Conservation (phyloP, 495 filamentous ascomycete species). For the Xylaria acuta region DNA sequence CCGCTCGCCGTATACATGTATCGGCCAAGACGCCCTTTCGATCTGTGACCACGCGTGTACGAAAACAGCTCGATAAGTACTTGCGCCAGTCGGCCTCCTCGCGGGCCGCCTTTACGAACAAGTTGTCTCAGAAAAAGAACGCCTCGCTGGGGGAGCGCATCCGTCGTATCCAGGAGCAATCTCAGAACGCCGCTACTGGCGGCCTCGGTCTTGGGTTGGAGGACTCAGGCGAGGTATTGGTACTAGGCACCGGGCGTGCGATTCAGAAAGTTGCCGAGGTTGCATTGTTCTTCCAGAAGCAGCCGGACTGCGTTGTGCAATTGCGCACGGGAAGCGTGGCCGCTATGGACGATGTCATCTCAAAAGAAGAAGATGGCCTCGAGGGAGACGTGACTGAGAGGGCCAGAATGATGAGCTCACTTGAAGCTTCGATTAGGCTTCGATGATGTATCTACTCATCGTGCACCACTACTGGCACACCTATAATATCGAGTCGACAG, state of each 20-base stretch:
- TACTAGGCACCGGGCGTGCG: conserved; percentile 82
- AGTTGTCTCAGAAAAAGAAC: conserved; percentile 41
- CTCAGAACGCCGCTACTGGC: conserved; percentile 26
- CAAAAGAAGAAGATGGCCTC: conserved; percentile 52
- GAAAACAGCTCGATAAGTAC: conserved; percentile 73
- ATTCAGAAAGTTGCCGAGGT: conserved; percentile 73
- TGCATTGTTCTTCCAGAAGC: conserved; percentile 67
- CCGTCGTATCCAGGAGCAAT: conserved; percentile 48
- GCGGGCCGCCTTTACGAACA: conserved; percentile 47
- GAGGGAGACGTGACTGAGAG: conserved; percentile 58
- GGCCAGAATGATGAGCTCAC: conserved; percentile 68
- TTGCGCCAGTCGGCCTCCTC: conserved; percentile 53
- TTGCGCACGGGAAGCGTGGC: conserved; percentile 69
- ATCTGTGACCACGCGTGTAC: conserved; percentile 79
- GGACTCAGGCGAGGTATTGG: conserved; percentile 64
- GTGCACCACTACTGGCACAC: background rate
- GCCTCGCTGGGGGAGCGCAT: conserved; percentile 49
- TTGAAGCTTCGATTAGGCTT: conserved; percentile 68
- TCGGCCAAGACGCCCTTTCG: conserved; percentile 77
- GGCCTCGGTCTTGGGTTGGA: conserved; percentile 32
- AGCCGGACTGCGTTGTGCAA: conserved; percentile 61
- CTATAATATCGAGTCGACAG: background rate
- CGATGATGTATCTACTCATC: conserved; percentile 46
- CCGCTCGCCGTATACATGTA: conserved; percentile 73
- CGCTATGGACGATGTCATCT: conserved; percentile 73